Percentiles rank a stretch among this genome's conserved stretches.
These are phyloP conservation scores for Hypoxylon sp. DNA, from an alignment of 2,329 filamentous ascomycete species.

Conservation along the genomic window DNA sequence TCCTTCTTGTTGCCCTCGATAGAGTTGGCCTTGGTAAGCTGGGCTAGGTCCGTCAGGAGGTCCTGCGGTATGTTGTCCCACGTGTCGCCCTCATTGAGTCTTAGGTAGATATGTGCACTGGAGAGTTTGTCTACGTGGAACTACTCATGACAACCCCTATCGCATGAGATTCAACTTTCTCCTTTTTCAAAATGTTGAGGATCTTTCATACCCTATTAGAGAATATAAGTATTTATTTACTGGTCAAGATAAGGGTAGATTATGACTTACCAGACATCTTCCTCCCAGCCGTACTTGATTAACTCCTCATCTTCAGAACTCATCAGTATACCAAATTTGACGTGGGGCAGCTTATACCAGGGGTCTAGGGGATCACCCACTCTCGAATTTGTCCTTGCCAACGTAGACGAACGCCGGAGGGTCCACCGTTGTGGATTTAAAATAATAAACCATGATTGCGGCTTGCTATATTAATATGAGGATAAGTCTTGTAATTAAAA, in stretches of 20 bases:
- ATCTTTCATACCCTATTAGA: constrained; percentile 47
- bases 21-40: constrained; percentile 97
- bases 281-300: constrained; percentile 92
- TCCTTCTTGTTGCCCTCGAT: constrained; percentile 99
- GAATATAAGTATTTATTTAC: constrained; percentile 19
- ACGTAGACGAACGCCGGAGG: constrained; percentile 92
- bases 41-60: constrained; percentile 87
- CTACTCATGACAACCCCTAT: constrained; percentile 53
- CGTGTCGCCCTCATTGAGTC: constrained; percentile 76
- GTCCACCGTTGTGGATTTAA: constrained; percentile 83
- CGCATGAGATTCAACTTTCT: constrained; percentile 19
- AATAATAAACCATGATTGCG: constrained; percentile 99
- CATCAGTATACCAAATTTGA: constrained; percentile 22
- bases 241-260: background rate
- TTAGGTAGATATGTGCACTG: constrained; percentile 94
- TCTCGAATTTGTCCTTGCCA: constrained; percentile 99
- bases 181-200: constrained; percentile 4
- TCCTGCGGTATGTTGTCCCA: constrained; percentile 84
- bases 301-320: constrained; percentile 82
- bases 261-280: constrained; percentile 84
- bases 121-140: constrained; percentile 99
- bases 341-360: constrained; percentile 21
- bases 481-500: no score
- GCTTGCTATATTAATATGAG: no score
- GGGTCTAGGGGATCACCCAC: constrained; percentile 61